Evolutionary conservation across 2,329 filamentous ascomycete genomes (phyloP).

Genomic region (Talaromyces marneffei): DNA sequence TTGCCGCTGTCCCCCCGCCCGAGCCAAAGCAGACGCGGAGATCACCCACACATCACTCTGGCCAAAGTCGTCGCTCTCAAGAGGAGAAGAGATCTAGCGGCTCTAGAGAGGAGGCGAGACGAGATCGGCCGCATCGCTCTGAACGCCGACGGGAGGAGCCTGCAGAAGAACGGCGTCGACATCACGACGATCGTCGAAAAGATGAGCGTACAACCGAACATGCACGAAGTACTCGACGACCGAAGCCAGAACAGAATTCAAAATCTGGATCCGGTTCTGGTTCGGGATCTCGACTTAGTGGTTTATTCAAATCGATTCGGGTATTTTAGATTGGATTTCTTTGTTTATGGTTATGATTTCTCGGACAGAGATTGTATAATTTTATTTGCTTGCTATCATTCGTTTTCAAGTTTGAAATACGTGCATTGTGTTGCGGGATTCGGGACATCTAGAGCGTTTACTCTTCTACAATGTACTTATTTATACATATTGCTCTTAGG

Average conservation of each 20-base stretch:
- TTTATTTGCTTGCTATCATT: background rate
- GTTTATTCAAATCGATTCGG: slow-evolving; percentile 15
- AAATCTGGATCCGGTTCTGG: slow-evolving; percentile 6
- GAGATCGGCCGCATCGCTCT: slow-evolving; percentile 13
- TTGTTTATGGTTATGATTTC: background rate
- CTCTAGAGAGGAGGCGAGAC: slow-evolving; percentile 10
- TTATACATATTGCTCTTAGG: background rate
- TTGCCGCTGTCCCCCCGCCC: slow-evolving; percentile 21
- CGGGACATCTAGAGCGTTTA: background rate
- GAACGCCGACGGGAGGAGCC: slow-evolving; percentile 11
- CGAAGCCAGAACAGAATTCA: slow-evolving; percentile 3
- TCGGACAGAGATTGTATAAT: background rate
- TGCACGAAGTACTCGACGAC: slow-evolving; percentile 5
- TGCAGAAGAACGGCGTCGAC: slow-evolving; percentile 11
- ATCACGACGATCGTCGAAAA: slow-evolving; percentile 14
- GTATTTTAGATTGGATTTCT: slow-evolving; percentile 11
- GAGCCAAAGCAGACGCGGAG: slow-evolving; percentile 7
- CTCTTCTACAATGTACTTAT: slow-evolving; percentile 9
- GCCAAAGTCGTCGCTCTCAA: slow-evolving; percentile 17
- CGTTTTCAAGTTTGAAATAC: background rate
- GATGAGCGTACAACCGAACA: slow-evolving; percentile 9
- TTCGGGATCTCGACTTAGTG: slow-evolving; percentile 8
- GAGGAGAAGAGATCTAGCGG: slow-evolving; percentile 15
- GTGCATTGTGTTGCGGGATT: background rate
- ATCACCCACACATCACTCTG: slow-evolving; percentile 27